Percentiles rank a stretch among this genome's conserved stretches.
These are phyloP conservation scores for Amylocystis lapponica DNA, from an alignment of 768 basidiomycete species.

Conservation along the genomic window DNA sequence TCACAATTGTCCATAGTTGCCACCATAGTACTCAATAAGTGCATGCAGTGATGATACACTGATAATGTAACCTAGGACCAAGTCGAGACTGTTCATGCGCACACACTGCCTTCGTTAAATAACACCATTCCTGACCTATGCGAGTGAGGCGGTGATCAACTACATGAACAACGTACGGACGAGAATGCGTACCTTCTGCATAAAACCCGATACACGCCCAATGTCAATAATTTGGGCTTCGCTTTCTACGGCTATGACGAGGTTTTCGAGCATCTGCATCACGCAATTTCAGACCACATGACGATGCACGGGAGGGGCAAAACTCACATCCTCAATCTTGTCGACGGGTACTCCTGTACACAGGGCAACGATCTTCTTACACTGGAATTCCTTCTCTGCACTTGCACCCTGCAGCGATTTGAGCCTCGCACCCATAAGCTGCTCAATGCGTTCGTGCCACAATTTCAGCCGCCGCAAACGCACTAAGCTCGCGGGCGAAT, in stretches of 20 bases:
- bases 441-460: constrained; percentile 81
- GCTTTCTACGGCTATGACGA: constrained; percentile 85
- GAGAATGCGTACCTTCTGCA: constrained; percentile 65
- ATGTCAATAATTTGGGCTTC: constrained; percentile 77
- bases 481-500: constrained; percentile 57
- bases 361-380: constrained; percentile 84
- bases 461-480: constrained; percentile 68
- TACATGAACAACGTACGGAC: too few species aligned
- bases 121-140: constrained; percentile 56
- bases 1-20: constrained; percentile 16
- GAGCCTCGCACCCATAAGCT: constrained; percentile 65
- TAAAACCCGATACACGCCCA: constrained; percentile 81
- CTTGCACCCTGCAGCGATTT: constrained; percentile 69
- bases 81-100: not conserved
- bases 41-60: constrained; percentile 5
- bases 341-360: constrained; percentile 85
- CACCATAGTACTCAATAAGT: not conserved
- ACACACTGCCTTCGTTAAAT: constrained; percentile 31
- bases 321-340: constrained; percentile 82
- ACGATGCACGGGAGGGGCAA: not conserved
- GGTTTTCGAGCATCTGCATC: constrained; percentile 71
- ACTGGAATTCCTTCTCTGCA: constrained; percentile 87
- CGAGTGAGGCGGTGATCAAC: constrained; percentile 1
- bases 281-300: constrained; percentile 13
- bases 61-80: constrained; percentile 2